A percentile compares a stretch with the other conserved stretches of the same genome.
Evolutionary conservation across 2,329 filamentous ascomycete species (phyloP).

Genomic region (Apiospora koreana): DNA sequence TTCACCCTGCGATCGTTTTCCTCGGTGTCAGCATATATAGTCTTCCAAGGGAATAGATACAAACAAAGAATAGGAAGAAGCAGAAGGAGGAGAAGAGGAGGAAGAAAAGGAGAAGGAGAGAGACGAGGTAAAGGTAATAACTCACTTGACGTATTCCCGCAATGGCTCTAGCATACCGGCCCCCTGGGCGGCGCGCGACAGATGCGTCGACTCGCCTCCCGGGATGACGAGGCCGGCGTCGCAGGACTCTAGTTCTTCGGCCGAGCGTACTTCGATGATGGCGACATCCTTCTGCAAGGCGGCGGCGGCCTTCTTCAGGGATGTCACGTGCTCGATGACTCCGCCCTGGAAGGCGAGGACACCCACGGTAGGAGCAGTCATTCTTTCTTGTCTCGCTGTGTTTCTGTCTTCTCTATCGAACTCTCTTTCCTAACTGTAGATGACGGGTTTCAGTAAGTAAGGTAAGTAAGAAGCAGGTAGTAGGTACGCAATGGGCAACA

Average conservation of each 20-base stretch:
- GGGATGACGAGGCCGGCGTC: constrained; percentile 80
- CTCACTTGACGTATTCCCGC: constrained; percentile 86
- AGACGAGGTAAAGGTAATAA: constrained; percentile 18
- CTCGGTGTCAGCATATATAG: neutral
- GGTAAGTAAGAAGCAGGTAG: too few species aligned
- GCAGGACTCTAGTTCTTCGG: constrained; percentile 69
- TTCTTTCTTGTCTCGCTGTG: neutral
- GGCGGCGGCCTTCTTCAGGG: constrained; percentile 70
- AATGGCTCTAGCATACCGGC: constrained; percentile 82
- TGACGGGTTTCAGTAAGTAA: neutral
- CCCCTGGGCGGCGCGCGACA: constrained; percentile 82
- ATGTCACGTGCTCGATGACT: constrained; percentile 82
- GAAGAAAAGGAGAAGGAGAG: too few species aligned
- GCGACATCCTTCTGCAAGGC: constrained; percentile 49
- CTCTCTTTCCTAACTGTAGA: neutral
- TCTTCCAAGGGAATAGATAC: neutral
- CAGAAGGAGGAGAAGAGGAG: constrained; percentile 11
- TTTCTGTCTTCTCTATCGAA: neutral
- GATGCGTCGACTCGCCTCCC: constrained; percentile 92
- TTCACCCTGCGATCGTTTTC: constrained; percentile 60
- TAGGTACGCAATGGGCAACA: neutral
- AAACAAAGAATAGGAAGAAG: neutral
- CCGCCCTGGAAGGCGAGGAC: constrained; percentile 85
- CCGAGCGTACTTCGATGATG: constrained; percentile 80
- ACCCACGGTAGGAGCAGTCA: constrained; percentile 41